Evolutionary conservation across 2,329 filamentous ascomycete genomes (phyloP), one percentile per base, ranked within the genome.

Genomic region (Bipolaris victoriae): DNA sequence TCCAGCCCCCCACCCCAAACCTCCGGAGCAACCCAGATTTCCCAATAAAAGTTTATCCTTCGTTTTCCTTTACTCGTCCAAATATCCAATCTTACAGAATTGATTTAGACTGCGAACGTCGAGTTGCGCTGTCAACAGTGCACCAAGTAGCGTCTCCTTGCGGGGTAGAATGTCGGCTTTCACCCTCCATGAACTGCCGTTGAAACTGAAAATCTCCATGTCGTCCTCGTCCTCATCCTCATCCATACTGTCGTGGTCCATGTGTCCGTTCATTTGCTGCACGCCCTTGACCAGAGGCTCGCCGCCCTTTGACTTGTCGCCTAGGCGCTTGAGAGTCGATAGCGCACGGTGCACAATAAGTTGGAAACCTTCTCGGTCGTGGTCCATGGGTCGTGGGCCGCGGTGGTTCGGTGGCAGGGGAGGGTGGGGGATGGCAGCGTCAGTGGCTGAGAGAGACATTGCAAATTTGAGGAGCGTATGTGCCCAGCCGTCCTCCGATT

Each of bases 401-500:
- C 71, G 70, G n/a, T 67, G 69, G 26, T 69, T 63, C 20, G 67
- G 67, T 54, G 66, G 73, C 3, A 64, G 65, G 18, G 67, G 71
- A 18, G 66, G 64, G 1, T 65, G 66, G 47, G 63, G 69, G 13
- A 70, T 63, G 16, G 56, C 62, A 11, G 69, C 68, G 54, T 76
- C 73, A 1, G 65, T 68, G 4, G 68, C 66, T 22, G 67, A 73
- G 3, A 97, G 81, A 4, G 90, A 82, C 58, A 89, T 88, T 0
- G 93, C 86, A 20, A 97, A 82, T 20, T 88, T 85, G 55, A 94
- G 85, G 7, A 98, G 82, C 66, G 89, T 93, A 56, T 90, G 86
- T 1, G 91, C 89, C 75, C 97, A 95, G 0, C 90, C 91, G 66
- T 96, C 92, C 40, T 89, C 87, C 3, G 90, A 92, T 37, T 88